Percentiles rank a stretch among this genome's conserved stretches.
Conservation (phyloP, 1,139 yeast species). For the Sugiyamaella novakii region DNA sequence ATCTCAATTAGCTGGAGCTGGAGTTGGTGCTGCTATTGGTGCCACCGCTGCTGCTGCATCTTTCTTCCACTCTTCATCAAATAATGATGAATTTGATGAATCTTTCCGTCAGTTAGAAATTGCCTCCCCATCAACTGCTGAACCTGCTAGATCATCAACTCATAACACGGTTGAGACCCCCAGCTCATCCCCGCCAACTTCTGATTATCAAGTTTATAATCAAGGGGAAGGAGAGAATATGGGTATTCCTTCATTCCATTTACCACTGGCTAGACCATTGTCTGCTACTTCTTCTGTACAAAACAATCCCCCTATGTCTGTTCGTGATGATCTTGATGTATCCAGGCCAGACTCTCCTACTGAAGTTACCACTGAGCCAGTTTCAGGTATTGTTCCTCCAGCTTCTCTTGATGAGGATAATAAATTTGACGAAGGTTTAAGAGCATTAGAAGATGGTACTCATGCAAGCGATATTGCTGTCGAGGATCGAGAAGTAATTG, state of each 20-base stretch:
- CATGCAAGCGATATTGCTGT: constrained; percentile 11
- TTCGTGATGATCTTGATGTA: constrained; percentile 72
- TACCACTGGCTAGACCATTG: constrained; percentile 66
- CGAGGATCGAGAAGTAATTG: constrained; percentile 4
- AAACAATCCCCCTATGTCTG: constrained; percentile 88
- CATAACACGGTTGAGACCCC: constrained; percentile 54
- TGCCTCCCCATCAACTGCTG: constrained; percentile 38
- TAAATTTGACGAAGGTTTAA: constrained; percentile 9
- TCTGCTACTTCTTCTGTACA: constrained; percentile 89
- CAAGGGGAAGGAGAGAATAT: constrained; percentile 44
- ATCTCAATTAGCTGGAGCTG: constrained; percentile 20
- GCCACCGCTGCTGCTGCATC: constrained; percentile 31
- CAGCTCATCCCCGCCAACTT: constrained; percentile 57
- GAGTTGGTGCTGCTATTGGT: constrained; percentile 36
- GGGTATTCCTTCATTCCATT: constrained; percentile 45
- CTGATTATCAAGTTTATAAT: constrained; percentile 44
- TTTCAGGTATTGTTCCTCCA: constrained; percentile 39
- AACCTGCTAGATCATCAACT: constrained; percentile 46
- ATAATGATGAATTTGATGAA: constrained; percentile 33
- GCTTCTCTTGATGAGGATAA: constrained; percentile 27
- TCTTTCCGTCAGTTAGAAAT: constrained; percentile 35
- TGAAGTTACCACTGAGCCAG: constrained; percentile 38
- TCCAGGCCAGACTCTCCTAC: constrained; percentile 62
- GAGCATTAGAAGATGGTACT: constrained; percentile 11
- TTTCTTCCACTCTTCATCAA: constrained; percentile 24